These are phyloP conservation scores for Lasiodiplodia theobromae DNA, from an alignment of 2,329 filamentous ascomycete species.

Conservation along the genomic window DNA sequence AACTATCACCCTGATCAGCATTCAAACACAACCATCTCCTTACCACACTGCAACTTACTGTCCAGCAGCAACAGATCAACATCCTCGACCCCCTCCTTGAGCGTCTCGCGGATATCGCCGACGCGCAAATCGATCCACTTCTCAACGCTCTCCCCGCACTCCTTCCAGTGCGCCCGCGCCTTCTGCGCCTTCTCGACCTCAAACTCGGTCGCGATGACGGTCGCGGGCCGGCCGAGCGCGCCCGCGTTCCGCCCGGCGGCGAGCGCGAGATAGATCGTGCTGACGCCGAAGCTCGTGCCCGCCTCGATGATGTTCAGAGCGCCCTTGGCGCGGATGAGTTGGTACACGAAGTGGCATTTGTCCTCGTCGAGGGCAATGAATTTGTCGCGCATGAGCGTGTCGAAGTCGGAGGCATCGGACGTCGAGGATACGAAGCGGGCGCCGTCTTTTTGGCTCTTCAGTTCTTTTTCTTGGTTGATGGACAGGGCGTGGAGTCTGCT, in stretches of 20 bases:
- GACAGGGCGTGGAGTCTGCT: constrained; percentile 12
- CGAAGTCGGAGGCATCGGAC: background rate
- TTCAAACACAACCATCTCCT: background rate
- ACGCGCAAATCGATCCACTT: constrained; percentile 63
- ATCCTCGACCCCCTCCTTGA: constrained; percentile 56
- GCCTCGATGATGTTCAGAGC: constrained; percentile 65
- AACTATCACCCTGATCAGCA: constrained; percentile 49
- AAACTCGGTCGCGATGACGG: constrained; percentile 67
- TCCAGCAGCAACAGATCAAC: constrained; percentile 68
- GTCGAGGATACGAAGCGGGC: constrained; percentile 3
- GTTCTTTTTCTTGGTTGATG: constrained; percentile 19
- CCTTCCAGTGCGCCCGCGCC: constrained; percentile 61
- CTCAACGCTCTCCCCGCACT: constrained; percentile 58
- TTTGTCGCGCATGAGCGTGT: constrained; percentile 52
- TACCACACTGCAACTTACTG: constrained; percentile 55
- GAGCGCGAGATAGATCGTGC: constrained; percentile 68
- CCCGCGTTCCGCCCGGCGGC: constrained; percentile 60
- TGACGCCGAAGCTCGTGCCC: constrained; percentile 68
- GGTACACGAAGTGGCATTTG: constrained; percentile 65
- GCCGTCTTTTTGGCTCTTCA: background rate
- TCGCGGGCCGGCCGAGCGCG: constrained; percentile 43
- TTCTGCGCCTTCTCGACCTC: constrained; percentile 61
- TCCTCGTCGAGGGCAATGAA: constrained; percentile 67
- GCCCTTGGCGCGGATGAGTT: constrained; percentile 56
- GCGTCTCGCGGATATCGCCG: constrained; percentile 64